Evolutionary conservation across 2,329 filamentous ascomycete genomes (phyloP), one percentile per base, ranked within the genome.

Genomic region (Clonostachys rosea): DNA sequence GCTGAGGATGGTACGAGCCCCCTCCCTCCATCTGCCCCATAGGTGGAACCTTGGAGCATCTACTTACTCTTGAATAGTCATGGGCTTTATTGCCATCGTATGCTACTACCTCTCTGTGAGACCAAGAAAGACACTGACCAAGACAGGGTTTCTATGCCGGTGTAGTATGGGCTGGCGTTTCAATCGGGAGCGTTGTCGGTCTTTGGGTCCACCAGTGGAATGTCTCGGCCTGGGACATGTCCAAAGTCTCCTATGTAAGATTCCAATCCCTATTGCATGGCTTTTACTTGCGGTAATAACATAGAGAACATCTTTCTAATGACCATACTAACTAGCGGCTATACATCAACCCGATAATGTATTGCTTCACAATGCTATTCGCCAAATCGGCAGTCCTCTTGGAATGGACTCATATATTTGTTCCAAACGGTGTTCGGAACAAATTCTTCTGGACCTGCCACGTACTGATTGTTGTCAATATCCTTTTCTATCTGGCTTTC

Each of bases 401-500:
- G 13, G 50, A 54, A 35, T 54, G 48, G 50, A 24, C 45, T 13
- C 48, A 44, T 5, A 43, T 54, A 5, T 54, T 54, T 20, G 49
- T 50, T 8, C 43, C 50, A 3, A 13, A 8, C 6, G 48, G 52
- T 3, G 52, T 51, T n/a, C 20, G 41, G 6, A 55, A 48, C 41
- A 37, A 33, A 5, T 62, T 63, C 44, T 53, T 49, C 40, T 62
- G 54, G 56, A 45, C n/a, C 7, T 60, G 20, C 56, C 55, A 24
- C 55, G 55, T 40, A 33, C 55, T 40, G 33, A 16, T 16, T 16
- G 13, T 37, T 16, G 35, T 16, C 35, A 13, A 37, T 13, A 16
- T 13, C 6, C 13, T 13, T 16, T 37, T 37, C 35, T 13, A 13
- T 13, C 13, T 55, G 6, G 40, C 50, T 1, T 47, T 49, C 16